These are phyloP conservation scores for Penicillium sp. DNA, from an alignment of 2,329 filamentous ascomycete genomes.

Conservation along the genomic window DNA sequence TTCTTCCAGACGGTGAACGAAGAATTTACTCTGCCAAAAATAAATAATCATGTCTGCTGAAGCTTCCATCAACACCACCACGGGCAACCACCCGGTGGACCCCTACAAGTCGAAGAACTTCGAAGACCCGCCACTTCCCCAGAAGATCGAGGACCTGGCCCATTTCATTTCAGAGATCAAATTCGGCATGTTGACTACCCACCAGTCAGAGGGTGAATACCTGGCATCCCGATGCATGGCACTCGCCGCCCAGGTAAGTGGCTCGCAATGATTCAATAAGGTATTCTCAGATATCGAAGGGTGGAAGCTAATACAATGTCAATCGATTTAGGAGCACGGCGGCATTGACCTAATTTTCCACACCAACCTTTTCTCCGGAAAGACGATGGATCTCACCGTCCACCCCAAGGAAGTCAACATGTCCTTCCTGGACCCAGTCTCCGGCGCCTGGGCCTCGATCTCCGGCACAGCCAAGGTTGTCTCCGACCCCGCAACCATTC, in stretches of 20 bases:
- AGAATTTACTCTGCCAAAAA: neutral
- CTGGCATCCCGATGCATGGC: conserved; percentile 85
- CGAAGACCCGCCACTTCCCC: conserved; percentile 67
- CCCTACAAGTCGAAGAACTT: conserved; percentile 78
- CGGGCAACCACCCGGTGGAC: conserved; percentile 65
- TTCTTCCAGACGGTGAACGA: neutral
- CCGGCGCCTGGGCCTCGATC: conserved; percentile 82
- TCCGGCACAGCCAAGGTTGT: conserved; percentile 70
- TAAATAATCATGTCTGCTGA: conserved; percentile 28
- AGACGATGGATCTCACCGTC: conserved; percentile 73
- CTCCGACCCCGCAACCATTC: conserved; percentile 65
- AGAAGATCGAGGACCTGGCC: conserved; percentile 73
- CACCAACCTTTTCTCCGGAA: conserved; percentile 86
- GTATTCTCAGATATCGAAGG: neutral
- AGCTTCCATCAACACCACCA: conserved; percentile 55
- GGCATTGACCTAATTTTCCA: conserved; percentile 84
- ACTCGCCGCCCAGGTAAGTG: conserved; percentile 68
- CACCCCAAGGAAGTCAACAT: conserved; percentile 75
- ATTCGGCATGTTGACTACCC: conserved; percentile 87
- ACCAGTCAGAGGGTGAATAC: conserved; percentile 58
- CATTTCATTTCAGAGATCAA: conserved; percentile 71
- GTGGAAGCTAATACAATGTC: neutral
- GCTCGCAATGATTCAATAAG: neutral
- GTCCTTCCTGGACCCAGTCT: conserved; percentile 68
- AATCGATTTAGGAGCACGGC: conserved; percentile 62